Evolutionary conservation across 1,284 basidiomycete genomes (phyloP), one percentile per base, ranked within the genome.

Genomic region (Cryptococcus amylolentus): DNA sequence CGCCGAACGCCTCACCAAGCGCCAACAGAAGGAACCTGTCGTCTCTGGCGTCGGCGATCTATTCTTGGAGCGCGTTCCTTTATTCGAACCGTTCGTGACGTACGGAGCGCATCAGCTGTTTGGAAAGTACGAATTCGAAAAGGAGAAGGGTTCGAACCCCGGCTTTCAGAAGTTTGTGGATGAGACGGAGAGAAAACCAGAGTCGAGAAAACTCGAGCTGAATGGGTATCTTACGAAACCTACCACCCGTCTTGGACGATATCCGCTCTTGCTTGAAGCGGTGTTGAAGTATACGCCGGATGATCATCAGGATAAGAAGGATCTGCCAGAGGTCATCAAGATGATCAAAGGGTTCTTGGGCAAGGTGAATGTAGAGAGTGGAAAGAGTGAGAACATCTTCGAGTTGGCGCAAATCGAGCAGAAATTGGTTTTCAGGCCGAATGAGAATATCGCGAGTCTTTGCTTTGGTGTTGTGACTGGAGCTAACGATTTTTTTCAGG

Each of bases 171-270:
- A 86, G 66, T 99, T 98, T 77, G 96, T 98, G 48, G 96, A 98
- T 81, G 81, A 86, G 69, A 91, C 89, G 4, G 96, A 99, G 73
- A 87, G 96, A 28, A 81, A 90, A 49, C 94, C 94, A 0, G 92
- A 96, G 72, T 97, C 93, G 14, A 84, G 94, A 44, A 98, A 98
- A 79, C 84, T 98, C 46, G 96, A 98, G 77, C 79, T 99, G 47
- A 99, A 99, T 75, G 96, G 92, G 3, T 99, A 98, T 77, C 81
- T 99, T 47, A 99, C 94, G 13, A 98, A 98, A 76, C 96, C 96
- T 1, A 99, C 96, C 0, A 98, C 96, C 10, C 87, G 96, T 69
- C 82, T 99, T 31, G 96, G 95, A 28, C 83, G 96, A 65, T 98
- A 98, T 76, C 96, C 96, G 10, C 82, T 99, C 1, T 80, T 98